These are phyloP conservation scores for Russula virescens DNA, from an alignment of 768 basidiomycete species.

Conservation along the genomic window DNA sequence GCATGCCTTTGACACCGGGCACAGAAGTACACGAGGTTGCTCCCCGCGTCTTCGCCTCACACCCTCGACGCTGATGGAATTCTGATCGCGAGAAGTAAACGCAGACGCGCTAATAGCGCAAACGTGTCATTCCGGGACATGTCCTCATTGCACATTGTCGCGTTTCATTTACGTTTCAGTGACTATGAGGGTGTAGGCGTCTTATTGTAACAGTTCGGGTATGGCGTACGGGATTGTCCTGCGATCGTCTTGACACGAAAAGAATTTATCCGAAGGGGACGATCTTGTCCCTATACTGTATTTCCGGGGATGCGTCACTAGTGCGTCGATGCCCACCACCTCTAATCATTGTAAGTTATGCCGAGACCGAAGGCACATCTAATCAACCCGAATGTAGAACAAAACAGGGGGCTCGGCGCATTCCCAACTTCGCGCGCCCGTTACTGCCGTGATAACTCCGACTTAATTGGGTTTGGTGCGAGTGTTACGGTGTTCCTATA, in stretches of 20 bases:
- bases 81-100: neutral
- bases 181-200: no score
- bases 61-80: neutral
- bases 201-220: no score
- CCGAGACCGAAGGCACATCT: neutral
- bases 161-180: conserved; percentile 4
- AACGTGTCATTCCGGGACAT: conserved; percentile 4
- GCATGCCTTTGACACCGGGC: neutral
- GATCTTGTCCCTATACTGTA: no score
- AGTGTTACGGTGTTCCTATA: neutral
- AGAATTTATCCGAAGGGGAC: neutral
- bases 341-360: no score
- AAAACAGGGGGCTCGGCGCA: neutral
- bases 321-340: no score
- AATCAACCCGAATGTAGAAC: neutral
- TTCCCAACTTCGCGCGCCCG: neutral
- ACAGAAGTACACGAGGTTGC: neutral
- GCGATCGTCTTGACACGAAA: neutral
- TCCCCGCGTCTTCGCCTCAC: neutral
- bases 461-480: no score
- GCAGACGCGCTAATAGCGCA: conserved; percentile 3
- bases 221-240: no score
- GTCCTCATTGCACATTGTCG: neutral
- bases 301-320: no score
- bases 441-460: no score